phyloP scores from a whole-genome alignment of 2,329 filamentous ascomycete genomes.

The Fusarium dimerum region DNA sequence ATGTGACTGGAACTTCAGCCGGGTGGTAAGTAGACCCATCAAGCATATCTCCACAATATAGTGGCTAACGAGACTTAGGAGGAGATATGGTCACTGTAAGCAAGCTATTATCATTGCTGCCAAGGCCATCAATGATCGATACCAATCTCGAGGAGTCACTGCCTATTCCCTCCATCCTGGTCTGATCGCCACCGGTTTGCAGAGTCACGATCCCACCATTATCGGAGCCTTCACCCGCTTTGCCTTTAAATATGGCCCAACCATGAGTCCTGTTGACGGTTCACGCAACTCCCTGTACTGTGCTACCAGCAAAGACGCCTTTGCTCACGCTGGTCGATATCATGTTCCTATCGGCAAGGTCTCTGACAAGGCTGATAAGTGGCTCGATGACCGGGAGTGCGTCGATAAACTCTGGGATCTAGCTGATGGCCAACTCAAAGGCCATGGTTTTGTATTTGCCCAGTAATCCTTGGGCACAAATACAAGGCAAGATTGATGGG shows the following conservation, averaged over 20 bases:
- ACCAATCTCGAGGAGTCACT: constrained; percentile 17
- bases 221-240: constrained; percentile 17
- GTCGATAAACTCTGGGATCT: constrained; percentile 14
- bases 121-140: constrained; percentile 21
- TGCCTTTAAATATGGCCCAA: constrained; percentile 14
- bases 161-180: constrained; percentile 28
- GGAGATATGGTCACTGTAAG: constrained; percentile 24
- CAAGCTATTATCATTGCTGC: constrained; percentile 22
- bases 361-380: constrained; percentile 15
- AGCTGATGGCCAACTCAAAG: constrained; percentile 6
- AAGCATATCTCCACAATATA: rapidly evolving
- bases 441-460: constrained; percentile 5
- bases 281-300: constrained; percentile 25
- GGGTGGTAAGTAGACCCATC: constrained; percentile 9
- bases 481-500: too few species aligned
- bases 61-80: constrained; percentile 2
- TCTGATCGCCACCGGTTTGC: constrained; percentile 21
- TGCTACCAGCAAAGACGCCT: constrained; percentile 16
- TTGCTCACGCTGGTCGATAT: constrained; percentile 11
- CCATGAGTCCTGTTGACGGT: constrained; percentile 17
- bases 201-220: constrained; percentile 12
- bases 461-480: too few species aligned
- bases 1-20: constrained; percentile 11
- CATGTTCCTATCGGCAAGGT: constrained; percentile 22
- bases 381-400: constrained; percentile 19